Evolutionary conservation across 2,329 filamentous ascomycete species (phyloP).

Genomic region (Monosporascus sp.): DNA sequence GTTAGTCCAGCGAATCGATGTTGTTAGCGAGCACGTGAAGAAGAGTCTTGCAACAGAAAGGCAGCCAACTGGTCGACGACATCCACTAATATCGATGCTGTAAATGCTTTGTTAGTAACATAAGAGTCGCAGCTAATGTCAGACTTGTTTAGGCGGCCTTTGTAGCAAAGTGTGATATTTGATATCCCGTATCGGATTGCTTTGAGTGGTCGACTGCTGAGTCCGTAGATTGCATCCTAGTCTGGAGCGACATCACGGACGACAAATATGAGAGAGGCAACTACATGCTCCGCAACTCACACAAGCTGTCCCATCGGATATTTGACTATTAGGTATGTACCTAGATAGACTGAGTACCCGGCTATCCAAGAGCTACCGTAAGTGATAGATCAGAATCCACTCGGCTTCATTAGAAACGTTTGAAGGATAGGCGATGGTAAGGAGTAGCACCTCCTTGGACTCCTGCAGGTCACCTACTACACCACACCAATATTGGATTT

Average conservation of each 20-base stretch:
- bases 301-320: background rate
- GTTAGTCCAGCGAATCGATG: background rate
- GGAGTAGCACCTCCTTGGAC: background rate
- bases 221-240: background rate
- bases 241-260: too few species aligned
- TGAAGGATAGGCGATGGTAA: too few species aligned
- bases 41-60: background rate
- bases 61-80: background rate
- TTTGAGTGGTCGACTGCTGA: too few species aligned
- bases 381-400: too few species aligned
- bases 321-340: too few species aligned
- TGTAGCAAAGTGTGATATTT: background rate
- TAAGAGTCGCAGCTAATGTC: background rate
- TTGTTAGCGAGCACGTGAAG: background rate
- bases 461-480: background rate
- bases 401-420: too few species aligned
- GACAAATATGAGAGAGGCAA: too few species aligned
- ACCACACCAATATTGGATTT: background rate
- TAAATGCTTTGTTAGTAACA: conserved; percentile 14
- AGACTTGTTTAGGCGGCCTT: background rate
- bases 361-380: background rate
- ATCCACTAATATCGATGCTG: conserved; percentile 13
- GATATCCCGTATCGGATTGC: too few species aligned
- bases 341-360: background rate
- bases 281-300: background rate